A percentile compares a stretch with the other conserved stretches of the same genome.
Evolutionary conservation across 805 yeast species (phyloP).

Genomic region (Candida tibetensis): DNA sequence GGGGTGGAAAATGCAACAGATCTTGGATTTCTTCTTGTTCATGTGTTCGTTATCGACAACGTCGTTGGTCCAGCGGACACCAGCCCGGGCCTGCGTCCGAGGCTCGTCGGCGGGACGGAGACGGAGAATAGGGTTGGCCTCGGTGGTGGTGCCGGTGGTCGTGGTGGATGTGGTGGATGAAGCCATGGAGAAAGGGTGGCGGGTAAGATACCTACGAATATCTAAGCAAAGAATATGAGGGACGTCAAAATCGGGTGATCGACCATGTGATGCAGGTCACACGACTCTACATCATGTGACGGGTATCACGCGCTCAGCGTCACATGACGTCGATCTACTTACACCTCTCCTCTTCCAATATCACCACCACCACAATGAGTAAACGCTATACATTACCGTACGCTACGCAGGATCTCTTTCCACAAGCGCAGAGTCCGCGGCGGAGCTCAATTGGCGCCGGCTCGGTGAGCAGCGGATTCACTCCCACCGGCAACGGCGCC

Average conservation of each 20-base stretch:
- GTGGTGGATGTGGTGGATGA: background rate
- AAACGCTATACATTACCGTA: conserved; percentile 40
- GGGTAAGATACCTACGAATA: too few species aligned
- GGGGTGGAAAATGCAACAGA: conserved; percentile 88
- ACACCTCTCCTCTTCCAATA: background rate
- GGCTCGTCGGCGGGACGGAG: conserved; percentile 6
- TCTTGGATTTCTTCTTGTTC: conserved; percentile 85
- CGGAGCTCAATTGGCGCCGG: conserved; percentile 7
- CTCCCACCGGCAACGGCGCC: conserved; percentile 8
- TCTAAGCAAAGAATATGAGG: too few species aligned
- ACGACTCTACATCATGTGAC: background rate
- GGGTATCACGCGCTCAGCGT: background rate
- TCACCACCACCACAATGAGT: conserved; percentile 20
- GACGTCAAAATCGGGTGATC: too few species aligned
- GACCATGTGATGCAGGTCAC: background rate
- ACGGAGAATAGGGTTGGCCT: conserved; percentile 7
- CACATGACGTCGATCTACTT: too few species aligned
- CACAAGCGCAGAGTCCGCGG: conserved; percentile 20
- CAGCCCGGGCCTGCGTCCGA: conserved; percentile 12
- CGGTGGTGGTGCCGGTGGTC: background rate
- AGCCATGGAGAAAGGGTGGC: background rate
- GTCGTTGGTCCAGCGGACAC: conserved; percentile 81
- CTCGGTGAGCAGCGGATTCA: conserved; percentile 6
- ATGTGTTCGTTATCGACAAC: conserved; percentile 87
- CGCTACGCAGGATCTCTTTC: conserved; percentile 42